These are phyloP conservation scores for Pseudofabraea citricarpa DNA, from an alignment of 2,329 filamentous ascomycete genomes.

Conservation along the genomic window DNA sequence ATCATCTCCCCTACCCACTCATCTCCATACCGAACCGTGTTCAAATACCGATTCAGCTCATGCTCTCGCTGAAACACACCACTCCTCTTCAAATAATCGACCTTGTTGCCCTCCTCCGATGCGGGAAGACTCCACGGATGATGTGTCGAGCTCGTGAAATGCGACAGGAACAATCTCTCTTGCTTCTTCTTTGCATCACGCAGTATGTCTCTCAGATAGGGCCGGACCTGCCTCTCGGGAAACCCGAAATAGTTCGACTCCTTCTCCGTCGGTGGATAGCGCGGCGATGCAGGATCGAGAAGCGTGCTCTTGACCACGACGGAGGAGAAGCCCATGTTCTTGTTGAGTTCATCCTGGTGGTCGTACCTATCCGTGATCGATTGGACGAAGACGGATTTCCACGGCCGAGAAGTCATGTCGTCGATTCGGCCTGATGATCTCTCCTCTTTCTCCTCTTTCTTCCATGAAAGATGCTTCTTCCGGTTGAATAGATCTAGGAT, in stretches of 20 bases:
- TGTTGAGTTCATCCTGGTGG: conserved; percentile 28
- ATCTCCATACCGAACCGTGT: conserved; percentile 35
- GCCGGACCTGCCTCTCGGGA: conserved; percentile 34
- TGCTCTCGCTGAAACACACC: conserved; percentile 10
- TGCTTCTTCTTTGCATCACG: conserved; percentile 23
- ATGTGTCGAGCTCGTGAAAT: conserved; percentile 34
- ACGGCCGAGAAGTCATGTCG: conserved; percentile 18
- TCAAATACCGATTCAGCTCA: conserved; percentile 35
- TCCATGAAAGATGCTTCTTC: not conserved
- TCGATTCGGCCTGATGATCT: no score
- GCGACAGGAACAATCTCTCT: conserved; percentile 30
- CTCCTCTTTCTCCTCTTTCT: conserved; percentile 8
- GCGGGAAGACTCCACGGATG: conserved; percentile 37
- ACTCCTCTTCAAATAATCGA: conserved; percentile 25
- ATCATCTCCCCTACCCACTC: conserved; percentile 34
- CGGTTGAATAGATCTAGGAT: conserved; percentile 32
- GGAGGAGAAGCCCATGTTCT: conserved; percentile 31
- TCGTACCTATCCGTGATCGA: conserved; percentile 35
- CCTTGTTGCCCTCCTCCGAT: conserved; percentile 25
- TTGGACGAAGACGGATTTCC: conserved; percentile 33
- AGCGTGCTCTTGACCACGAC: conserved; percentile 27
- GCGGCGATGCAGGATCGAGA: conserved; percentile 21
- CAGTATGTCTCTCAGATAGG: conserved; percentile 32
- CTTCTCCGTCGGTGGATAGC: conserved; percentile 21
- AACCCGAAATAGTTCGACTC: conserved; percentile 40